These are phyloP conservation scores for Pestalotiopsis sp. DNA, from an alignment of 2,329 filamentous ascomycete genomes.

Conservation along the genomic window DNA sequence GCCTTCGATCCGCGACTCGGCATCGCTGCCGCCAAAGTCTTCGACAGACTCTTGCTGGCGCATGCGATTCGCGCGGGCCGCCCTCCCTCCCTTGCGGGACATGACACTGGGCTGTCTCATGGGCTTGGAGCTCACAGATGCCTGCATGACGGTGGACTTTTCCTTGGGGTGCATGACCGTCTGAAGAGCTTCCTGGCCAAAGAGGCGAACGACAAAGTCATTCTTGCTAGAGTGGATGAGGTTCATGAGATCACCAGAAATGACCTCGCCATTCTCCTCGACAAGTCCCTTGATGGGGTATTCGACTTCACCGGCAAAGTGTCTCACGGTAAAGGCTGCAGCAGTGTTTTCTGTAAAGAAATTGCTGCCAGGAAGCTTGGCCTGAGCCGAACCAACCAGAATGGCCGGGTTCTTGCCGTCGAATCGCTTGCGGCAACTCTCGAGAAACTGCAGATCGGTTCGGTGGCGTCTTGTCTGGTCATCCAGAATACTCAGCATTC, in stretches of 20 bases:
- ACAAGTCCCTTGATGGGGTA: constrained; percentile 86
- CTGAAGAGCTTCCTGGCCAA: constrained; percentile 93
- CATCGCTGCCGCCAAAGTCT: constrained; percentile 53
- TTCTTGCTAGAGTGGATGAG: constrained; percentile 87
- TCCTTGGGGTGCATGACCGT: constrained; percentile 94
- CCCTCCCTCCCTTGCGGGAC: constrained; percentile 66
- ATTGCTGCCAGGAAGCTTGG: constrained; percentile 83
- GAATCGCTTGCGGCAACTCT: constrained; percentile 89
- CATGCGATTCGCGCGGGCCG: constrained; percentile 36
- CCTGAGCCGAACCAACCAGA: constrained; percentile 72
- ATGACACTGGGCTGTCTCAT: constrained; percentile 92
- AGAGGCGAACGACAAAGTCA: constrained; percentile 85
- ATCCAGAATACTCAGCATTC: constrained; percentile 89
- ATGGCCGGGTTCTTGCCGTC: constrained; percentile 94
- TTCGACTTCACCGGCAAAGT: constrained; percentile 96
- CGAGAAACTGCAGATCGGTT: constrained; percentile 86
- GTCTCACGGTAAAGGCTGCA: constrained; percentile 85
- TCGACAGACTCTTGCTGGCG: constrained; percentile 47
- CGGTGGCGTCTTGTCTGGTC: constrained; percentile 91
- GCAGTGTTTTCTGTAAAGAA: constrained; percentile 82
- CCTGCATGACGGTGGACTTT: constrained; percentile 88
- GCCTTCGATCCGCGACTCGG: constrained; percentile 34
- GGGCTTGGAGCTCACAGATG: constrained; percentile 93
- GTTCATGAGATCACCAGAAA: constrained; percentile 94
- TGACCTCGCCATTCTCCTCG: constrained; percentile 94